Base-by-base conservation (phyloP, 2,329 filamentous ascomycete species). In the Cercospora janseana region DNA sequence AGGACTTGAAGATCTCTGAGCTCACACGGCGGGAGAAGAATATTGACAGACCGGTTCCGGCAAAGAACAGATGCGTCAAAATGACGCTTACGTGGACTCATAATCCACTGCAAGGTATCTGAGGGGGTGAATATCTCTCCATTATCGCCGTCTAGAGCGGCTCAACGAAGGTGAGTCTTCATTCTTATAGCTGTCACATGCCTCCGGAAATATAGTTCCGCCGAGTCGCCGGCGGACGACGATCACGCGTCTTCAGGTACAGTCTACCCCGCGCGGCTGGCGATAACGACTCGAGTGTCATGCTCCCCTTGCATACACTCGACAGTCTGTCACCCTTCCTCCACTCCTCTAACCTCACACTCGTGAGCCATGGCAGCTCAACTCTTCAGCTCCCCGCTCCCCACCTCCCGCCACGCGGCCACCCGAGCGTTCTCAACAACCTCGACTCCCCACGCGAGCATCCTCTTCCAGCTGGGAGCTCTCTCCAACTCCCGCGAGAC, bases 401-500 rank as follows among this genome's bases (percentile, higher is more conserved):
- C 24, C 1, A 13, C 31, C 13, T 24, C 12, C 9, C 18, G 15
- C 12, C 32, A 31, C 15, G 26, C 13, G 8, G 44, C 46, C 23
- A 9, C 38, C 6, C 56, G 57, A 32, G 26, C 44, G 29, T 62
- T 63, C 57, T 57, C 54, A 27, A 60, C 57, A 15, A 48, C 56
- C 40, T 43, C 41, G 15, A 34, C 52, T 20, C 10, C 49, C 13
- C 49, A 12, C 29, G 60, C 60, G 10, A 58, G 52, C 56, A 41
- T 60, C 37, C 54, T 63, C 31, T 65, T 66, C 58, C 58, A 59
- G 32, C 58, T 66, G n/a, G 38, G 46, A 29, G 56, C 59, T 16
- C 56, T 66, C 3, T 61, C 58, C 35, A 65, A 66, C 57, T 55
- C 55, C 46, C 61, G 63, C 18, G 64, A 66, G 27, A 66, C 63